Conservation (phyloP, 768 basidiomycete genomes). For the Pisolithus tinctorius region DNA sequence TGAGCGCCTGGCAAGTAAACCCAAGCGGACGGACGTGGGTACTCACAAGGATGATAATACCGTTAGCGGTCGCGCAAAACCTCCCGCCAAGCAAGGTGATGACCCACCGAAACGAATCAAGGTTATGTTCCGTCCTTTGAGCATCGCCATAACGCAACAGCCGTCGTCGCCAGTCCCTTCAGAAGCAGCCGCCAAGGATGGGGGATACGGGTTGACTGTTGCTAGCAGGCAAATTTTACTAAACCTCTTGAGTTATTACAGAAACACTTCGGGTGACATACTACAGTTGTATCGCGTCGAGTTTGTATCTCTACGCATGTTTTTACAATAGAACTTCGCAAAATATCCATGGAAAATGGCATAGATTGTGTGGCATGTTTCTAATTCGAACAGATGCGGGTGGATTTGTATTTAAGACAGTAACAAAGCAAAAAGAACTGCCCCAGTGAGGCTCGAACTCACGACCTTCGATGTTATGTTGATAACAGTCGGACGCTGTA, state of each 20-base stretch:
- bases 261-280: neutral
- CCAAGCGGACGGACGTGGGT: conserved; percentile 49
- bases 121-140: conserved; percentile 51
- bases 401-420: neutral
- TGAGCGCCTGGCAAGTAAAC: conserved; percentile 51
- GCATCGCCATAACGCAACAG: conserved; percentile 22
- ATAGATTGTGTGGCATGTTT: neutral
- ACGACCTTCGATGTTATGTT: conserved; percentile 38
- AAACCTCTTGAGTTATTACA: neutral
- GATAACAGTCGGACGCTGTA: conserved; percentile 44
- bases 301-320: neutral
- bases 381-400: neutral
- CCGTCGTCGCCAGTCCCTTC: conserved; percentile 41
- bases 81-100: conserved; percentile 26
- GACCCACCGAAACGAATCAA: conserved; percentile 65
- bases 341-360: neutral
- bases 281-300: neutral
- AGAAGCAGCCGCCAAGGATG: conserved; percentile 65
- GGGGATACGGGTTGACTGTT: conserved; percentile 58
- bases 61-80: conserved; percentile 13
- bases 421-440: conserved; percentile 21
- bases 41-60: conserved; percentile 34
- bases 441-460: conserved; percentile 51
- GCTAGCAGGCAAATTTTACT: neutral
- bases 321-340: neutral